Conservation (phyloP, 2,329 filamentous ascomycete species). For the Trichophyton simii region DNA sequence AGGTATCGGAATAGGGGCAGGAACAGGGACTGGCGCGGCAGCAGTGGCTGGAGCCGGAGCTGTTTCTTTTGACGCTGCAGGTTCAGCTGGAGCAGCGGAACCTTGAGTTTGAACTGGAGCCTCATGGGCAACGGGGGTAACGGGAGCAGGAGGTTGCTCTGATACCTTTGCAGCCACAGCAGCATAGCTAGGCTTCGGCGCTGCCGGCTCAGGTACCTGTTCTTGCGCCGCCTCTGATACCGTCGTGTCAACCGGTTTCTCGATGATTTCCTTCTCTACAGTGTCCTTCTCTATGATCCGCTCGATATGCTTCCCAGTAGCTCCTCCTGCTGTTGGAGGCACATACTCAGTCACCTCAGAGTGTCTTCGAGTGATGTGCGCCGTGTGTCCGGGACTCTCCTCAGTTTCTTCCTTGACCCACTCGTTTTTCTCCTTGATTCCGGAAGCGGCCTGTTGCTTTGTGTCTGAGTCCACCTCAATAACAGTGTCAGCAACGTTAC, state of each 20-base stretch:
- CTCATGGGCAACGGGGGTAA: neutral
- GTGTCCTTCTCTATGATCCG: neutral
- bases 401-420: slow-evolving; percentile 3
- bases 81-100: neutral
- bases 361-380: neutral
- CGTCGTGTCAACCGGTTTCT: neutral
- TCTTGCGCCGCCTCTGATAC: neutral
- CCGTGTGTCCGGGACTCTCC: neutral
- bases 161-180: neutral
- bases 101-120: neutral
- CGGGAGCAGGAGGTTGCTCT: neutral
- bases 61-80: neutral
- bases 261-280: neutral
- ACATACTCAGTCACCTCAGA: slow-evolving; percentile 1
- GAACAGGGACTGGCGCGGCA: neutral
- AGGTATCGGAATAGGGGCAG: neutral
- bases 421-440: neutral
- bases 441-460: neutral
- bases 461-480: neutral
- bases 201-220: neutral
- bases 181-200: neutral
- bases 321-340: neutral
- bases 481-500: neutral
- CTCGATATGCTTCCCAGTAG: neutral
- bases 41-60: neutral